Percentiles rank a stretch among this genome's conserved stretches.
phyloP scores from a whole-genome alignment of 192 early-diverging fungal species.

The Piromyces finnis region DNA sequence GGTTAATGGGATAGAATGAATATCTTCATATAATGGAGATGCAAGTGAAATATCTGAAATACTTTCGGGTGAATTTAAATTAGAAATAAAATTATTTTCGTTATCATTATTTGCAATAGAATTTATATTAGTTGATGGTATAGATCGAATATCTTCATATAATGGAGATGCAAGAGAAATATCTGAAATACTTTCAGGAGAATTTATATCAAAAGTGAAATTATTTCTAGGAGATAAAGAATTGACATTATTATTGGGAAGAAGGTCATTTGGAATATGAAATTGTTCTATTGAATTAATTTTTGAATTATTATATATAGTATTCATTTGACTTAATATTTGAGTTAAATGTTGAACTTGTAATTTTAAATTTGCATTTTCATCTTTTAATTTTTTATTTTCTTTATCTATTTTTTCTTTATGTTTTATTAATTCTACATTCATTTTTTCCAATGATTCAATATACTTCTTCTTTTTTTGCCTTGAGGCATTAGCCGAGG shows the following conservation, averaged over 20 bases:
- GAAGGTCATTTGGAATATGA: not conserved
- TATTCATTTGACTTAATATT: not conserved
- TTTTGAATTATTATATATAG: no score
- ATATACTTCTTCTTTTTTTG: not conserved
- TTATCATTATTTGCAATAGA: not conserved
- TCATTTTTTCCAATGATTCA: not conserved
- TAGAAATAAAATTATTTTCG: not conserved
- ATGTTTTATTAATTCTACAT: not conserved
- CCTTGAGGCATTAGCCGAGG: not conserved
- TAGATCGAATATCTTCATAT: not conserved
- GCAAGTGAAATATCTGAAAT: not conserved
- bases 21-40: not conserved
- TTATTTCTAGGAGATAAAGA: not conserved
- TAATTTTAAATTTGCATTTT: not conserved
- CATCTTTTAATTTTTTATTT: not conserved
- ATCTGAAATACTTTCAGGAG: not conserved
- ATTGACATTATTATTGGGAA: not conserved
- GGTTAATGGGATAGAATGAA: not conserved
- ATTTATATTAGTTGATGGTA: not conserved
- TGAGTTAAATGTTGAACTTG: not conserved
- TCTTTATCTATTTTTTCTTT: not conserved
- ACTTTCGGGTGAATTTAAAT: not conserved
- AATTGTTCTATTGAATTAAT: not conserved
- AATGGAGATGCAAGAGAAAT: not conserved
- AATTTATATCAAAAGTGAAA: not conserved